Evolutionary conservation across 129 eudicot species (phyloP).

Genomic region (carrot (Daucus carota)): DH1_v3.0 NC_030383.2:57162501-57163000

Average conservation of each 20-base stretch:
- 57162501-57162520: too few species aligned
- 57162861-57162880: neutral
- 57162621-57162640: neutral
- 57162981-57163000: constrained; percentile 19
- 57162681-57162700: constrained; percentile 29
- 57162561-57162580: too few species aligned
- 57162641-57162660: neutral
- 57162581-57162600: too few species aligned
- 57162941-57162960: constrained; percentile 30
- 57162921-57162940: constrained; percentile 13
- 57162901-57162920: constrained; percentile 29
- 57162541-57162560: too few species aligned
- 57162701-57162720: constrained; percentile 30
- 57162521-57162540: too few species aligned
- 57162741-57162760: constrained; percentile 36
- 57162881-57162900: neutral
- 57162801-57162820: constrained; percentile 17
- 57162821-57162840: neutral
- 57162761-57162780: constrained; percentile 39
- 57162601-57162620: neutral
- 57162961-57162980: constrained; percentile 25
- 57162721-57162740: constrained; percentile 24
- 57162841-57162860: neutral
- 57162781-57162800: constrained; percentile 29
- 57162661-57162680: constrained; percentile 19